These are phyloP conservation scores for Mycothermus thermophilus DNA, from an alignment of 495 filamentous ascomycete species.

Conservation along the genomic window DNA sequence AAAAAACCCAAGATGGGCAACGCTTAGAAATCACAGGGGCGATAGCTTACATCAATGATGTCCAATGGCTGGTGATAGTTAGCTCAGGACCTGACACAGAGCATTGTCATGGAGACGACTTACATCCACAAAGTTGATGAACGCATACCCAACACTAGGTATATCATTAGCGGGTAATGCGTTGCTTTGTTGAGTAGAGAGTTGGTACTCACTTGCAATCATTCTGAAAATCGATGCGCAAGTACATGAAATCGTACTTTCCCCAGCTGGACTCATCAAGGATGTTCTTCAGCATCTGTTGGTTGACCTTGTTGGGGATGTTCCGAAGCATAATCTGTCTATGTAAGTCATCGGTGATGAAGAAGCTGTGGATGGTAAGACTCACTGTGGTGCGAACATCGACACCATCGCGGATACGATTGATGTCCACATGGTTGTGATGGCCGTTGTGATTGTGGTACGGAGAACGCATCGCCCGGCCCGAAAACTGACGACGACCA, in stretches of 20 bases:
- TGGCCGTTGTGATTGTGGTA: conserved; percentile 32
- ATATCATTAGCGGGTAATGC: too few relatives aligned
- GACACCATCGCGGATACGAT: conserved; percentile 48
- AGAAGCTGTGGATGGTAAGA: not conserved
- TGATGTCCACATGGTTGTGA: conserved; percentile 54
- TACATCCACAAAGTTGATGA: conserved; percentile 86
- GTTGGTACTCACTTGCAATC: conserved; percentile 62
- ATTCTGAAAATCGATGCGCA: conserved; percentile 84
- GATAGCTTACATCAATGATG: conserved; percentile 49
- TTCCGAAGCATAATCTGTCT: conserved; percentile 86
- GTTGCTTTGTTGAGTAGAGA: too few relatives aligned
- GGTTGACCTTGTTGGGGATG: conserved; percentile 81
- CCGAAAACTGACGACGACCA: conserved; percentile 27
- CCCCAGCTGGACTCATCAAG: conserved; percentile 66
- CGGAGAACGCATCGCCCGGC: conserved; percentile 25
- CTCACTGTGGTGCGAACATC: conserved; percentile 64
- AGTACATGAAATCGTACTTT: conserved; percentile 87
- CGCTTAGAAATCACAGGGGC: not conserved
- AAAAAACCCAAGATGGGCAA: conserved; percentile 6
- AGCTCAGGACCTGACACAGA: too few relatives aligned
- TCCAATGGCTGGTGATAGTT: conserved; percentile 46
- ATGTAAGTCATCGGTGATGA: conserved; percentile 6
- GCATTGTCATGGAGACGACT: conserved; percentile 27
- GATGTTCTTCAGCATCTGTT: conserved; percentile 64
- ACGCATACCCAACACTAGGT: conserved; percentile 85